phyloP scores from a whole-genome alignment of 306 rosid species.

The Rosa chinensis region DNA sequence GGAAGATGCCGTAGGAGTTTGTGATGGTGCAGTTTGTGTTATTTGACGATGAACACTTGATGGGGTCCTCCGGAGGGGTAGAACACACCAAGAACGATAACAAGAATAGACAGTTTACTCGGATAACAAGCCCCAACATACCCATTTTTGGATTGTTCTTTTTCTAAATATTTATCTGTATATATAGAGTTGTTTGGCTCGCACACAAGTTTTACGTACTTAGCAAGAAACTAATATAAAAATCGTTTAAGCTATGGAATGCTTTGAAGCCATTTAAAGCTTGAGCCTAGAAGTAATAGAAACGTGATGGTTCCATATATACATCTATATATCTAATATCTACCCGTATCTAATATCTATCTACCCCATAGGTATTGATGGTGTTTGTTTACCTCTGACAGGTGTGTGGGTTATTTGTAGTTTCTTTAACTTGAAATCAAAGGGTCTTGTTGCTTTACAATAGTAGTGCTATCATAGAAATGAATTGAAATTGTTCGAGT shows the following conservation, averaged over 20 bases:
- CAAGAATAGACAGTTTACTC: constrained; percentile 21
- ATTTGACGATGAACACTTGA: constrained; percentile 46
- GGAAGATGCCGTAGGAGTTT: constrained; percentile 69
- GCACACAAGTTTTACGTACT: not conserved
- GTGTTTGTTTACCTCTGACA: not conserved
- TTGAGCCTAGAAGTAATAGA: not conserved
- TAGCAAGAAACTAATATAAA: not conserved
- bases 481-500: not conserved
- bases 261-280: constrained; percentile 14
- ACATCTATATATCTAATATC: no score
- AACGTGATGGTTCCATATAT: not conserved
- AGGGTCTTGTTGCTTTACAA: constrained; percentile 15
- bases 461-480: not conserved
- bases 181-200: not conserved
- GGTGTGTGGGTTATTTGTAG: not conserved
- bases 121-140: constrained; percentile 2
- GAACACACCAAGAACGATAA: constrained; percentile 22
- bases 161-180: not conserved
- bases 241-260: not conserved
- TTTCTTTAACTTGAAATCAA: constrained; percentile 14
- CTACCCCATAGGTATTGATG: not conserved
- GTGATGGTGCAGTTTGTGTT: constrained; percentile 68
- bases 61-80: constrained; percentile 63
- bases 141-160: not conserved
- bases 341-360: not conserved